Base-by-base conservation (phyloP, 2,329 filamentous ascomycete species). In the Penicillium brevicompactum region DNA sequence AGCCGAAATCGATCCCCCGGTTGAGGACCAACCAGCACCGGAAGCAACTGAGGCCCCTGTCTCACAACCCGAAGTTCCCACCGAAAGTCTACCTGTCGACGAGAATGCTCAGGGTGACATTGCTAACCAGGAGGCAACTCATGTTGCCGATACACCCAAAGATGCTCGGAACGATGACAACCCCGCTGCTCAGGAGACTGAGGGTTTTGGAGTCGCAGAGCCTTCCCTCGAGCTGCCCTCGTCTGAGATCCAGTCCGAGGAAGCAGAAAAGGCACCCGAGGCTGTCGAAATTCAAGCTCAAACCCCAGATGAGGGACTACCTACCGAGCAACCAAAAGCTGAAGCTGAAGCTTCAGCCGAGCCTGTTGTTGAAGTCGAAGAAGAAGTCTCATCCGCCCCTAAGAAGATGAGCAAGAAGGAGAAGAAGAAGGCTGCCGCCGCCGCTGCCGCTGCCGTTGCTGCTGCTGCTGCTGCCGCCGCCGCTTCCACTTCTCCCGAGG, bases 341-440 rank as follows among this genome's bases (percentile, higher is more conserved):
- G 16, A 11, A 5, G 18, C 43, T 32, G 53, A 61, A 21, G 10
- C 53, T 7, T 16, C 47, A 5, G 18, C 42, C 8, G 46, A 57
- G n/a, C 34, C 14, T 37, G 34, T 37, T 7, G 13, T 6, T 7
- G 34, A n/a, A n/a, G 43, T 51, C 3, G 50, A 50, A 32, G 48
- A 43, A 1, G 50, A 61, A 24, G 34, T 13, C 27, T 47, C 59
- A 3, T 38, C 34, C 4, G 34, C 54, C 3, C 54, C 59, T 5
- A 67, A 63, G 30, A 67, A 70, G 53, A 60, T 67, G 60, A 68
- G 59, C 47, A 70, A 65, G 54, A 66, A 64, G 44, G 63, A 68
- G 24, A 66, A 67, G 41, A 70, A 67, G 54, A 64, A 64, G 48
- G 57, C 55, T 6, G 40, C 52, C 34, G 57, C 57, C 24, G 55